phyloP scores from a whole-genome alignment of 345 rosid species.

The Cardamine resedifolia region DNA sequence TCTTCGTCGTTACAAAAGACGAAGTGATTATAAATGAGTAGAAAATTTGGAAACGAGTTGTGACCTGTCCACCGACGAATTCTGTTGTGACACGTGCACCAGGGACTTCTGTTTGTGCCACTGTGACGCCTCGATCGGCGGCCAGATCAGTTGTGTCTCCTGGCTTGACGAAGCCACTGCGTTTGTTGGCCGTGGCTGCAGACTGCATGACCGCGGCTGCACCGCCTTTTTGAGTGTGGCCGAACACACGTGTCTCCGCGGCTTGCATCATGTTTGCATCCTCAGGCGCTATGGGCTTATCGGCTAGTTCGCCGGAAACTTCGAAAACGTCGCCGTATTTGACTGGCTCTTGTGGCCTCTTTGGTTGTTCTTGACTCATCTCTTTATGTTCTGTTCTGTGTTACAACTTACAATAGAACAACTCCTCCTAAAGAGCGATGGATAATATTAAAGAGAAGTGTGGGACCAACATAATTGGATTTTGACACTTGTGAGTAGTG shows the following conservation, averaged over 20 bases:
- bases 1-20: background rate
- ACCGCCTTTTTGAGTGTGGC: constrained; percentile 61
- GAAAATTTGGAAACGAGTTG: background rate
- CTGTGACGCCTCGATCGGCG: constrained; percentile 50
- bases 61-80: constrained; percentile 62
- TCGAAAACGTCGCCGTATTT: constrained; percentile 60
- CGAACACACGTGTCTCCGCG: constrained; percentile 60
- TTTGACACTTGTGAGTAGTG: constrained; percentile 7
- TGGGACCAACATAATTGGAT: background rate
- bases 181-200: constrained; percentile 58
- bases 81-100: constrained; percentile 58
- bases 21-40: too few species aligned
- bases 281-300: constrained; percentile 53
- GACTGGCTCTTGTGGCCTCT: constrained; percentile 49
- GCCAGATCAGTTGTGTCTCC: constrained; percentile 42
- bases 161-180: constrained; percentile 52
- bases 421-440: background rate
- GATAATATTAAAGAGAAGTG: background rate
- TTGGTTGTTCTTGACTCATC: constrained; percentile 73
- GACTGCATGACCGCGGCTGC: constrained; percentile 63
- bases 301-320: constrained; percentile 56
- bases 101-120: constrained; percentile 54
- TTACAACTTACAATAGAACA: background rate
- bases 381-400: background rate
- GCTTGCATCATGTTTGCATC: constrained; percentile 80